Percentiles rank a stretch among this genome's conserved stretches.
Conservation (phyloP, 2,329 filamentous ascomycete species). For the Botrytis fragariae region DNA sequence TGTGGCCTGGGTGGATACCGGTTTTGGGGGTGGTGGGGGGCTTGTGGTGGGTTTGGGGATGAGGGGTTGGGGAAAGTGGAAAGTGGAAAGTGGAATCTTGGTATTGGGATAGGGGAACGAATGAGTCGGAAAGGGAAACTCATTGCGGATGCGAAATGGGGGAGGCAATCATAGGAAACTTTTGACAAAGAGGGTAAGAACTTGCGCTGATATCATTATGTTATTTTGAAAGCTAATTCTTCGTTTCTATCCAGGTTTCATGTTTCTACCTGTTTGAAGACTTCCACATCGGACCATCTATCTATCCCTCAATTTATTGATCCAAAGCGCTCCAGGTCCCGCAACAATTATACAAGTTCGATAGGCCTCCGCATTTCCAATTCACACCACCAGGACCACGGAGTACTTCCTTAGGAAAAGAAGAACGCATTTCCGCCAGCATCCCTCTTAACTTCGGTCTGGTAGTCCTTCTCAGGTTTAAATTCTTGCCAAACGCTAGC, state of each 20-base stretch:
- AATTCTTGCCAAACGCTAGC: slow-evolving; percentile 96
- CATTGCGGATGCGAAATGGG: background rate
- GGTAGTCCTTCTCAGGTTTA: slow-evolving; percentile 84
- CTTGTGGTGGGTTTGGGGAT: background rate
- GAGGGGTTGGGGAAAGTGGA: background rate
- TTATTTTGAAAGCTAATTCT: background rate
- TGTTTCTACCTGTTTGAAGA: background rate
- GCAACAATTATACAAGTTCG: background rate
- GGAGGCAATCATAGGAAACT: background rate
- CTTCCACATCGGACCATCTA: background rate
- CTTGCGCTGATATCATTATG: background rate
- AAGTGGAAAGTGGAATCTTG: background rate
- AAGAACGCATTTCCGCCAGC: slow-evolving; percentile 91
- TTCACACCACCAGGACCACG: background rate
- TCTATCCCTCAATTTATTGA: background rate
- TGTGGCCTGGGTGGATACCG: slow-evolving; percentile 39
- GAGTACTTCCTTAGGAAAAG: slow-evolving; percentile 51
- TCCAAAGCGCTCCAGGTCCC: background rate
- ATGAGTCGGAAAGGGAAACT: background rate
- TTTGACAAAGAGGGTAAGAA: background rate
- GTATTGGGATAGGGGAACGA: background rate
- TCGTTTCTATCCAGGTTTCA: background rate
- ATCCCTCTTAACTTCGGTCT: slow-evolving; percentile 74
- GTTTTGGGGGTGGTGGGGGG: slow-evolving; percentile 17
- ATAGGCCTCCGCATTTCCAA: background rate